Evolutionary conservation across 75 land plant genomes (phyloP).

Genomic region (Chamaecyparis obtusa): DNA sequence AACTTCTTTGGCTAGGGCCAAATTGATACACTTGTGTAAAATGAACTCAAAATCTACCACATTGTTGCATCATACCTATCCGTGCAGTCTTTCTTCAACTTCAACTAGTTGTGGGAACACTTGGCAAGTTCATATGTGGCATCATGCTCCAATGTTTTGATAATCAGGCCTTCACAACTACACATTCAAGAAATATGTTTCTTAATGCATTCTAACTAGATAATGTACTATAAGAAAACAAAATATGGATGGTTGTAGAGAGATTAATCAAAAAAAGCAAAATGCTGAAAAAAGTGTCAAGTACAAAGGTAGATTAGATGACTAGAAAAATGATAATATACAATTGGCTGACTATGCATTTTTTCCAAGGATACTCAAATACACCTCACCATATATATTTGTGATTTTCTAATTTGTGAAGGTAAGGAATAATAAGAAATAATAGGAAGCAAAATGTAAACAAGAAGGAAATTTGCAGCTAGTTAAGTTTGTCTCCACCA

Average conservation of each 20-base stretch:
- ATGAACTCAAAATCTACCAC: background rate
- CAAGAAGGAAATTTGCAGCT: too few relatives aligned
- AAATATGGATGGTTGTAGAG: background rate
- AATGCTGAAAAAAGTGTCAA: background rate
- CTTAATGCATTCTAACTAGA: background rate
- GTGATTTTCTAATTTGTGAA: too few relatives aligned
- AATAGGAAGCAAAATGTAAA: too few relatives aligned
- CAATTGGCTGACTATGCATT: background rate
- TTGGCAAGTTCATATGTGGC: conserved; percentile 99
- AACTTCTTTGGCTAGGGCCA: background rate
- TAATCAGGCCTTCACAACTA: conserved; percentile 96
- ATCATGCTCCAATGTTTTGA: conserved; percentile 89
- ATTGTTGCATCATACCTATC: conserved; percentile 47
- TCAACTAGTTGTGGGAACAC: conserved; percentile 94
- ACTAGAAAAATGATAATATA: background rate
- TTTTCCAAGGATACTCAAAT: too few relatives aligned
- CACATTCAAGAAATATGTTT: conserved; percentile 6
- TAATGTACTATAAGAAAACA: background rate
- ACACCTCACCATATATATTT: too few relatives aligned
- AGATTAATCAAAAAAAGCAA: background rate
- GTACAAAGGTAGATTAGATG: background rate
- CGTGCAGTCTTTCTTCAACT: conserved; percentile 98
- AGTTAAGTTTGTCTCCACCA: too few relatives aligned
- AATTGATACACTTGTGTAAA: background rate
- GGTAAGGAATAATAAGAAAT: too few relatives aligned